Evolutionary conservation across 805 yeast species (phyloP).

Genomic region (Saturnispora serradocipensis): DNA sequence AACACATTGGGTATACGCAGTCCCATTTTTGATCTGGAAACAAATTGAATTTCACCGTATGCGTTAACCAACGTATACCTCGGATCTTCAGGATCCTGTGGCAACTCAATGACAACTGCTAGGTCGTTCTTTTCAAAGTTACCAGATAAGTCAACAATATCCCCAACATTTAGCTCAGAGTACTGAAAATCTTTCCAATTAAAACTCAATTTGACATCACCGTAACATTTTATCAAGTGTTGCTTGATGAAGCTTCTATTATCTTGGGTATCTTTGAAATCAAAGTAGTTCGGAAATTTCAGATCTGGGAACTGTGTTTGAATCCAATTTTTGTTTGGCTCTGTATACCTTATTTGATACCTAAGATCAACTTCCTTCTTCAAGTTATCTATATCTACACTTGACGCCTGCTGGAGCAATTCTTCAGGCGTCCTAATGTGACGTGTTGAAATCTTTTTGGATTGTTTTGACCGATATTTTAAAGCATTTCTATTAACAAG

Average conservation of each 20-base stretch:
- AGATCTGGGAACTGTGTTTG: slow-evolving; percentile 7
- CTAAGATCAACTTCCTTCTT: slow-evolving; percentile 17
- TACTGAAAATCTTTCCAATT: slow-evolving; percentile 19
- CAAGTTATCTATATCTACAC: slow-evolving; percentile 22
- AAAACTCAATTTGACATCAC: slow-evolving; percentile 9
- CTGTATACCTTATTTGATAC: slow-evolving; percentile 17
- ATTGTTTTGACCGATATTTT: background rate
- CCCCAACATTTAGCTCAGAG: slow-evolving; percentile 41
- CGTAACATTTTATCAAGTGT: slow-evolving; percentile 14
- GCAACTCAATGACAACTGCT: slow-evolving; percentile 47
- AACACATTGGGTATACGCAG: slow-evolving; percentile 48
- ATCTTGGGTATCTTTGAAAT: slow-evolving; percentile 14
- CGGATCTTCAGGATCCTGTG: slow-evolving; percentile 39
- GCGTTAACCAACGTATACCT: slow-evolving; percentile 48
- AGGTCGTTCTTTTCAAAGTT: slow-evolving; percentile 36
- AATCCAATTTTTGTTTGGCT: slow-evolving; percentile 28
- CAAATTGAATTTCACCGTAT: slow-evolving; percentile 48
- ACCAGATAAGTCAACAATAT: slow-evolving; percentile 45
- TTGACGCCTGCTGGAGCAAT: slow-evolving; percentile 20
- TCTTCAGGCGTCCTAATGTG: slow-evolving; percentile 27
- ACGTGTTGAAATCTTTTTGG: slow-evolving; percentile 1
- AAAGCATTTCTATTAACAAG: background rate
- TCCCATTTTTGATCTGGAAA: slow-evolving; percentile 35
- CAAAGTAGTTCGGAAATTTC: slow-evolving; percentile 12
- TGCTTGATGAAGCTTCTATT: slow-evolving; percentile 11